These are phyloP conservation scores for Aspergillus pseudoglaucus DNA, from an alignment of 2,329 filamentous ascomycete species.

Conservation along the genomic window DNA sequence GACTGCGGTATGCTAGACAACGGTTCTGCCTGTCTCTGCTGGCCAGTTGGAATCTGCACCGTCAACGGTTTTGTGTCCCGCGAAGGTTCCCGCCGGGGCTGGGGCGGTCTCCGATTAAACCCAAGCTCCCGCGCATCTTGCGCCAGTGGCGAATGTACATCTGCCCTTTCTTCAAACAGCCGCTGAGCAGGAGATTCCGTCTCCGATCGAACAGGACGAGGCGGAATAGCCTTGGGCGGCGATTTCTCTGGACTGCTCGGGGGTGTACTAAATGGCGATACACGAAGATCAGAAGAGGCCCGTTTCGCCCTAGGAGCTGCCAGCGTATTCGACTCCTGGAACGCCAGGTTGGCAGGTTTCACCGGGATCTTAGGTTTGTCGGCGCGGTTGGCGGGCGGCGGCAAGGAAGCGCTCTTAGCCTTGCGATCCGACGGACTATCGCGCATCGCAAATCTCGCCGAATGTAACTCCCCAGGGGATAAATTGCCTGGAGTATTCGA, in stretches of 20 bases:
- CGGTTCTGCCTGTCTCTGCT: conserved; percentile 14
- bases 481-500: conserved; percentile 15
- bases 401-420: conserved; percentile 41
- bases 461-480: conserved; percentile 13
- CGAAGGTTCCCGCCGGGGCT: conserved; percentile 18
- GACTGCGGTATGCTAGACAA: conserved; percentile 29
- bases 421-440: conserved; percentile 24
- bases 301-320: conserved; percentile 21
- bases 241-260: conserved; percentile 64
- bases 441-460: conserved; percentile 6
- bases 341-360: conserved; percentile 35
- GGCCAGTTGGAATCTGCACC: conserved; percentile 25
- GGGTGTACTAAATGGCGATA: conserved; percentile 82
- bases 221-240: conserved; percentile 28
- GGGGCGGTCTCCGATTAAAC: conserved; percentile 20
- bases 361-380: conserved; percentile 65
- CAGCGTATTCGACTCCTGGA: conserved; percentile 23
- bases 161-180: conserved; percentile 23
- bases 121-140: conserved; percentile 27
- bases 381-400: conserved; percentile 72
- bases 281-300: conserved; percentile 36
- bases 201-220: conserved; percentile 15
- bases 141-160: conserved; percentile 10
- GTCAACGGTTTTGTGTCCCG: conserved; percentile 25
- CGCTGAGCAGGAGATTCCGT: conserved; percentile 21